phyloP scores from a whole-genome alignment of 306 rosid species.

The Dryas drummondii region DNA sequence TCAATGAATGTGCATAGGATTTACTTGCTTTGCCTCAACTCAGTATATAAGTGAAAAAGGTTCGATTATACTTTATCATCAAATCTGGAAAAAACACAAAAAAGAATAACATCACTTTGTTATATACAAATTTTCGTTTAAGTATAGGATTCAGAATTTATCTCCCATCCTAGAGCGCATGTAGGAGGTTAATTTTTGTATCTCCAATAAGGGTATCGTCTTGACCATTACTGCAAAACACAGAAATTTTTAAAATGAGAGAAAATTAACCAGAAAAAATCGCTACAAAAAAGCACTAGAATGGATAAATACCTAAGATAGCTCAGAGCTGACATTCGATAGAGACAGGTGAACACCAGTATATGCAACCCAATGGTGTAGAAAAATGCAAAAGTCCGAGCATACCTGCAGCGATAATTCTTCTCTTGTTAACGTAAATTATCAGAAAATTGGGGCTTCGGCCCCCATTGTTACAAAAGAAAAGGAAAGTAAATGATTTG shows the following conservation, averaged over 20 bases:
- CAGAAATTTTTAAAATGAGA: neutral
- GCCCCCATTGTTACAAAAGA: too few relatives aligned
- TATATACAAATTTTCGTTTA: neutral
- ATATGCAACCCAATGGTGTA: constrained; percentile 91
- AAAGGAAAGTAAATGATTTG: too few relatives aligned
- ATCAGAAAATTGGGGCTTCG: neutral
- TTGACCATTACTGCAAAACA: constrained; percentile 62
- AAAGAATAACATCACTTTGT: neutral
- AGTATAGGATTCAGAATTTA: neutral
- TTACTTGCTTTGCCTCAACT: too few relatives aligned
- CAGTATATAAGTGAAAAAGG: too few relatives aligned
- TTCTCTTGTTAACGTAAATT: neutral
- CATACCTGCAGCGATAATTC: constrained; percentile 59
- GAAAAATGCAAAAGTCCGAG: constrained; percentile 92
- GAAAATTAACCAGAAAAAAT: constrained; percentile 1
- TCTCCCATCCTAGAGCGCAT: constrained; percentile 29
- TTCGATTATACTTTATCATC: neutral
- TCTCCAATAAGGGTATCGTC: constrained; percentile 59
- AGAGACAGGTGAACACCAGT: constrained; percentile 91
- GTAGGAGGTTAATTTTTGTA: constrained; percentile 57
- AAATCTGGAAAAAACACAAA: neutral
- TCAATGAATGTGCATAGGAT: too few relatives aligned
- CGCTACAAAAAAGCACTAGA: neutral
- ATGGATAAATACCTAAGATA: constrained; percentile 60
- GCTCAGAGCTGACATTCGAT: constrained; percentile 94